These are phyloP conservation scores for Globisporangium viniferum DNA, from an alignment of 352 stramenopile species.

Conservation along the genomic window DNA sequence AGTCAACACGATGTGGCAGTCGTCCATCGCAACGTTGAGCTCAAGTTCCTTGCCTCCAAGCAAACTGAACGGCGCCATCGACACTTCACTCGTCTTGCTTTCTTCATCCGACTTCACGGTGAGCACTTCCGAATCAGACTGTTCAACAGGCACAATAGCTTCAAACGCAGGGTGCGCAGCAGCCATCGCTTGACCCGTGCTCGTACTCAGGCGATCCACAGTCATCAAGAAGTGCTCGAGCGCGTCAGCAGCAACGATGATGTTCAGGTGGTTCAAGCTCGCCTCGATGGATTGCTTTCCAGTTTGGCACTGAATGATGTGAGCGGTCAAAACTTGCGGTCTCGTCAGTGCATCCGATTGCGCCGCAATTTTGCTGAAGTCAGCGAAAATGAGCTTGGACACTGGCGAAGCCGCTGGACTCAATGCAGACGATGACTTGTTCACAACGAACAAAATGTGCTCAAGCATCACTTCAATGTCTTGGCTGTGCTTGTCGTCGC, in stretches of 20 bases:
- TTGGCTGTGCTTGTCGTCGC: conserved; percentile 40
- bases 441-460: conserved; percentile 52
- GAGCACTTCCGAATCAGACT: conserved; percentile 19
- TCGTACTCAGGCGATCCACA: conserved; percentile 53
- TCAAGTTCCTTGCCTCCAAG: conserved; percentile 52
- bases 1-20: conserved; percentile 52
- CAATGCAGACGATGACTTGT: conserved; percentile 32
- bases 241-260: conserved; percentile 37
- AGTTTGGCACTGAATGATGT: conserved; percentile 41
- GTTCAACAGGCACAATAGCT: conserved; percentile 10
- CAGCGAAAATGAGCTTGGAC: conserved; percentile 50
- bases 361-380: conserved; percentile 39
- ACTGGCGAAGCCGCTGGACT: conserved; percentile 31
- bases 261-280: conserved; percentile 42
- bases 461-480: conserved; percentile 48
- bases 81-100: conserved; percentile 32
- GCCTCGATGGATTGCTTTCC: conserved; percentile 43
- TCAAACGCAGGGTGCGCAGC: conserved; percentile 33
- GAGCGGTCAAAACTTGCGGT: conserved; percentile 45
- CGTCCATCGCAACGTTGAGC: conserved; percentile 46
- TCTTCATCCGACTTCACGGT: conserved; percentile 33
- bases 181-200: conserved; percentile 47
- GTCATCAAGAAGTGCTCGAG: conserved; percentile 69
- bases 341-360: conserved; percentile 24
- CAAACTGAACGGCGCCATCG: conserved; percentile 64